Base-by-base conservation (phyloP, 768 basidiomycete genomes). In the Tephrocybe sp. region DNA sequence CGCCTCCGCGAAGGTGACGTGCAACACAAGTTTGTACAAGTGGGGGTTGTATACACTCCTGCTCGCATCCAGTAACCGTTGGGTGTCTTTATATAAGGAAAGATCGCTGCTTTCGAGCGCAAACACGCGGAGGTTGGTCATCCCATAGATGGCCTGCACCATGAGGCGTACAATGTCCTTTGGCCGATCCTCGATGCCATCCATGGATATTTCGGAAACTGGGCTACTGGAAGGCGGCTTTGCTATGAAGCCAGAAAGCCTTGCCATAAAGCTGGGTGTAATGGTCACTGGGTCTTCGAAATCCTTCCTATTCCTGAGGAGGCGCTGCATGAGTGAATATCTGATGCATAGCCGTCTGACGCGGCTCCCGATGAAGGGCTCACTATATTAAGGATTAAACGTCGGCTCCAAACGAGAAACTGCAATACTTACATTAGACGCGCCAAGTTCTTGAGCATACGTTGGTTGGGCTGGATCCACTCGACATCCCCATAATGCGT, bases 161-260 rank as follows among this genome's bases (percentile, higher is more conserved):
- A 46, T 46, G 8, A 46, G 32, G 31, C 32, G 32, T 16, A 46
- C 34, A 18, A 46, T 46, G 34, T 46, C 44, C 34, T 32, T 32
- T 5, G 44, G 44, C 5, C 44, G 30, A 16, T 46, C 22, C 26
- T 34, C 32, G 9, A 46, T 19, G 4, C 34, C 44, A 15, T 35
- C 19, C 19, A 46, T 31, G 21, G 34, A 35, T 11, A 46, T 46
- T 35, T 46, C 32, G 16, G 31, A 4, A 12, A 5, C 22, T 3
- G 44, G 31, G 25, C 6, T 41, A 13, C 21, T 34, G 7, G 32
- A 9, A 16, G 32, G 19, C 9, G 36, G 25, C 8, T 25, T 36
- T 9, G 31, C 5, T 3, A 45, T 24, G 44, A 45, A 32, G 19
- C 31, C 44, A 34, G 24, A 35, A 15, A 45, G 30, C 27, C 19